These are phyloP conservation scores for Brasenia schreberi DNA, from an alignment of 164 flowering plant genomes.

Conservation along the genomic window DNA sequence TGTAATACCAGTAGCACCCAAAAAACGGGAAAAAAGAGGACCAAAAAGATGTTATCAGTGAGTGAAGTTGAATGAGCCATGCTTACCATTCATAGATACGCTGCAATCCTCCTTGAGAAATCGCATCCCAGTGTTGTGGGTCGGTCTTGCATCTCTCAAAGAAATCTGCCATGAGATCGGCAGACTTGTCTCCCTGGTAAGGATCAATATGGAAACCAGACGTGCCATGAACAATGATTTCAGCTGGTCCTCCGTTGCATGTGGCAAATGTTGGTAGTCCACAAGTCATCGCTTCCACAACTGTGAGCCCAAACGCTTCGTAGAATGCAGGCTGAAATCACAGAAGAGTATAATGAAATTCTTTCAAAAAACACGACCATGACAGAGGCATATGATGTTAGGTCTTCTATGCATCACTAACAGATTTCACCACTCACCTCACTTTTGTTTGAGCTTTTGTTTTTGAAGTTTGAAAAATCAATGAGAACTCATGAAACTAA, in stretches of 20 bases:
- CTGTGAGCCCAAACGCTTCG: constrained; percentile 92
- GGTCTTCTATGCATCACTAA: too few relatives aligned
- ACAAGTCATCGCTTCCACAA: constrained; percentile 94
- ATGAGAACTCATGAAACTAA: too few relatives aligned
- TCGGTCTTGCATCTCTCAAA: constrained; percentile 65
- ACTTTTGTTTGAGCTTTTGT: too few relatives aligned
- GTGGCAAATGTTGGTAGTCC: constrained; percentile 96
- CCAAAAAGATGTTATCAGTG: too few relatives aligned
- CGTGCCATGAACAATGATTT: constrained; percentile 78
- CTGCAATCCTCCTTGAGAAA: constrained; percentile 62
- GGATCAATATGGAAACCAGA: constrained; percentile 99
- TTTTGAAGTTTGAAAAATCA: too few relatives aligned
- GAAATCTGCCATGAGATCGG: constrained; percentile 66
- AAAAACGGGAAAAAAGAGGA: too few relatives aligned
- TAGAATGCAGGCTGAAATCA: constrained; percentile 66
- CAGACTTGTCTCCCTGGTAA: constrained; percentile 80
- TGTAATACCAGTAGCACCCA: background rate
- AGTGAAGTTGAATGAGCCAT: too few relatives aligned
- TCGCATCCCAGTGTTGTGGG: constrained; percentile 63
- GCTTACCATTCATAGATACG: constrained; percentile 83
- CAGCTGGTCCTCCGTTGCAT: constrained; percentile 90
- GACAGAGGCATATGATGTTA: too few relatives aligned
- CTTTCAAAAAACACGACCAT: too few relatives aligned
- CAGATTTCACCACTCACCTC: too few relatives aligned
- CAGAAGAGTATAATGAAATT: background rate